phyloP scores from a whole-genome alignment of 441 rosid species.

The Omphalea diandra region DNA sequence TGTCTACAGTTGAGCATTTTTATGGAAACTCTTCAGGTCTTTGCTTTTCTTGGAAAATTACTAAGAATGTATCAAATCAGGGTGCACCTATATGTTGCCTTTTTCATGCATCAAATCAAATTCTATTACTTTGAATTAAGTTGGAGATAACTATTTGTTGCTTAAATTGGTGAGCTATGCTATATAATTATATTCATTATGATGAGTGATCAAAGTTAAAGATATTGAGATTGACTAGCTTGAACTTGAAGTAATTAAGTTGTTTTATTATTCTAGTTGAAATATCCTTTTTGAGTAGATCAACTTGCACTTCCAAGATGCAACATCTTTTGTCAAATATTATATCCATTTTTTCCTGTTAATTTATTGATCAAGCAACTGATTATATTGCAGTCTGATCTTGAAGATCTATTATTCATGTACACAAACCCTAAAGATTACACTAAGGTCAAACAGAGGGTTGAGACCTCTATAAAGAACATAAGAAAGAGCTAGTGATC shows the following conservation, averaged over 20 bases:
- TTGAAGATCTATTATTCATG: conserved; percentile 95
- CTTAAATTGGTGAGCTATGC: neutral
- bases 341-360: neutral
- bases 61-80: conserved; percentile 96
- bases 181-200: neutral
- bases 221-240: conserved; percentile 6
- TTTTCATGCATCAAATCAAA: conserved; percentile 2
- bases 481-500: conserved; percentile 79
- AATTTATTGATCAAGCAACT: neutral
- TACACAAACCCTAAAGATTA: conserved; percentile 86
- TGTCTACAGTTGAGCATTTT: conserved; percentile 87
- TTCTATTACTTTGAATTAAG: conserved; percentile 7
- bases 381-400: conserved; percentile 74
- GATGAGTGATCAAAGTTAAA: neutral
- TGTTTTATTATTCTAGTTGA: neutral
- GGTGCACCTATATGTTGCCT: conserved; percentile 42
- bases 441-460: conserved; percentile 72
- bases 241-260: neutral
- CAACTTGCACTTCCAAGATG: conserved; percentile 7
- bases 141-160: neutral
- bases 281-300: neutral
- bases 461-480: conserved; percentile 78
- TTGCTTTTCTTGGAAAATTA: conserved; percentile 95
- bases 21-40: conserved; percentile 91
- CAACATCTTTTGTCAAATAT: neutral